These are phyloP conservation scores for Bifiguratus adelaidae DNA, from an alignment of 192 early-diverging fungal genomes.

Conservation along the genomic window DNA sequence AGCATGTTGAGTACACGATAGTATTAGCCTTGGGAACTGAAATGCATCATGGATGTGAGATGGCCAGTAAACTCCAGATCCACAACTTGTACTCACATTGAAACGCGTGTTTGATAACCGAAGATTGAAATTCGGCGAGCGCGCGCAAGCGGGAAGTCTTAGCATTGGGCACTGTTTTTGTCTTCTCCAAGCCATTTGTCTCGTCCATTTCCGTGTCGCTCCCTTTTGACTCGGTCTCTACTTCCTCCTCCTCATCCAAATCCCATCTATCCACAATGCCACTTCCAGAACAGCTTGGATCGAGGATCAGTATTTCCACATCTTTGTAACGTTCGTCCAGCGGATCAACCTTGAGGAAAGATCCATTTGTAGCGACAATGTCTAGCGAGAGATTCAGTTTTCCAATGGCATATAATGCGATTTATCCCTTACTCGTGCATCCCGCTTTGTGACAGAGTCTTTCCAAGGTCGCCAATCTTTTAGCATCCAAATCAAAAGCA, in stretches of 20 bases:
- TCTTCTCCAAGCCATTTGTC: not conserved
- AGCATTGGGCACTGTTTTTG: too few relatives aligned
- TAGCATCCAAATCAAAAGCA: slow-evolving; percentile 83
- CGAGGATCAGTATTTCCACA: slow-evolving; percentile 56
- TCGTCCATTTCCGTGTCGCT: not conserved
- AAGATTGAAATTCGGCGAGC: slow-evolving; percentile 81
- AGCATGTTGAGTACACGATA: slow-evolving; percentile 95
- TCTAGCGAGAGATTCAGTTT: slow-evolving; percentile 23
- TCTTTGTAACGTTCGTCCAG: slow-evolving; percentile 46
- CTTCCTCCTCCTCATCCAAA: slow-evolving; percentile 60
- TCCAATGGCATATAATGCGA: not conserved
- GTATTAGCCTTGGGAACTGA: slow-evolving; percentile 67
- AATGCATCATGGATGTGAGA: not conserved
- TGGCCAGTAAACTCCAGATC: slow-evolving; percentile 1
- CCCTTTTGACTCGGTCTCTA: slow-evolving; percentile 6
- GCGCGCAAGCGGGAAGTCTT: slow-evolving; percentile 60
- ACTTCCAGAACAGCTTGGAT: slow-evolving; percentile 94
- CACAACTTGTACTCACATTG: slow-evolving; percentile 30
- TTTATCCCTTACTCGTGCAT: slow-evolving; percentile 50
- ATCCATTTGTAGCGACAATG: slow-evolving; percentile 53
- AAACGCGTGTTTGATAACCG: slow-evolving; percentile 75
- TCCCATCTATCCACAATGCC: slow-evolving; percentile 90
- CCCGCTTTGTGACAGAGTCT: slow-evolving; percentile 66
- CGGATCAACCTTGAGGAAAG: slow-evolving; percentile 79
- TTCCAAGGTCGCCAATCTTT: slow-evolving; percentile 62